Conservation (phyloP, 108 stramenopile species). For the Pseudonitzschia pungens region DNA sequence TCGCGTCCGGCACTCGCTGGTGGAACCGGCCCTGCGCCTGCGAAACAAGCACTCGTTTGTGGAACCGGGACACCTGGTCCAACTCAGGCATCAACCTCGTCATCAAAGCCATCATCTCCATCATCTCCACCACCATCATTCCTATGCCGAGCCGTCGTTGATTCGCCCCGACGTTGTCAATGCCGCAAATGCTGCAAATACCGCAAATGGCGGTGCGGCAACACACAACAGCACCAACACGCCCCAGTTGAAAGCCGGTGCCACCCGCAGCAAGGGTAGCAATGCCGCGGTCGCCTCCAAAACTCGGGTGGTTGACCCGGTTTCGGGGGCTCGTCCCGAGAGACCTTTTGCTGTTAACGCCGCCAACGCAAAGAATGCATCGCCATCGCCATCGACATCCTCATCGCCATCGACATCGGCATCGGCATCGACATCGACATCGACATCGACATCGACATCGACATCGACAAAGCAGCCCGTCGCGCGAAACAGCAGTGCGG, state of each 20-base stretch:
- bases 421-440: too few species aligned
- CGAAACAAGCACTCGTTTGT: conserved; percentile 40
- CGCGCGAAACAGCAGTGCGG: background rate
- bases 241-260: background rate
- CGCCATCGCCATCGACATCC: too few species aligned
- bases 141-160: conserved; percentile 6
- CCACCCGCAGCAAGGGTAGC: too few species aligned
- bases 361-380: too few species aligned
- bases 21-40: background rate
- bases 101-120: too few species aligned
- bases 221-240: background rate
- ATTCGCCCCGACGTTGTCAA: background rate
- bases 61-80: conserved; percentile 50
- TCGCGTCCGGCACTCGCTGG: conserved; percentile 3
- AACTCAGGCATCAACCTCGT: conserved; percentile 27
- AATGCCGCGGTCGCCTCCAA: too few species aligned
- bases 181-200: background rate
- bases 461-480: background rate
- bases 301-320: too few species aligned
- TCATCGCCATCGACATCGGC: too few species aligned
- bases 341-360: too few species aligned
- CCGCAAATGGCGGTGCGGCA: background rate
- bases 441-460: too few species aligned
- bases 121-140: too few species aligned
- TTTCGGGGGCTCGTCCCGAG: too few species aligned